Conservation (phyloP, 1,139 yeast species). For the Williopsis jadinii region DNA sequence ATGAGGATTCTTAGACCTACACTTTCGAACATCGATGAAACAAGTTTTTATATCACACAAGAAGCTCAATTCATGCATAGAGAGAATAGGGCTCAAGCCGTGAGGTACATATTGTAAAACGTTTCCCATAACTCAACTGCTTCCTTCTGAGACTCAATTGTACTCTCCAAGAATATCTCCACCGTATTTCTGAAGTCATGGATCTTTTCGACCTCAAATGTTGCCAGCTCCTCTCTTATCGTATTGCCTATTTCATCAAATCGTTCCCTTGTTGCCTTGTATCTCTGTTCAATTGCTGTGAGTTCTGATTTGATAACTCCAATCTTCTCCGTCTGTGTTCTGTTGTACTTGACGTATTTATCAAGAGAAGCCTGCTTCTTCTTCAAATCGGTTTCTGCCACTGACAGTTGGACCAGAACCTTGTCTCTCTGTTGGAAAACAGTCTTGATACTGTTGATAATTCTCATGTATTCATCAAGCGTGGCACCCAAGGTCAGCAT, state of each 20-base stretch:
- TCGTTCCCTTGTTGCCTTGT: slow-evolving; percentile 45
- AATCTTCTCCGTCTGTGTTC: slow-evolving; percentile 58
- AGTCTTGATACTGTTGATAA: slow-evolving; percentile 68
- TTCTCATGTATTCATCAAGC: slow-evolving; percentile 78
- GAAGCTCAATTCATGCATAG: no score
- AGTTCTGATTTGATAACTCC: slow-evolving; percentile 50
- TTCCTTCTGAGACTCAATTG: slow-evolving; percentile 91
- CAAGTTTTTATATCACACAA: no score
- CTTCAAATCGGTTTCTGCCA: slow-evolving; percentile 41
- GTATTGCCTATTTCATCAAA: slow-evolving; percentile 57
- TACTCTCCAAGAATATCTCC: slow-evolving; percentile 84
- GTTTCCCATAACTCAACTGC: slow-evolving; percentile 95
- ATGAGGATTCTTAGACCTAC: no score
- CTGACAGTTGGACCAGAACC: slow-evolving; percentile 53
- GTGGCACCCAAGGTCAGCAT: slow-evolving; percentile 82
- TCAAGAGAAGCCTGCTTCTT: slow-evolving; percentile 43
- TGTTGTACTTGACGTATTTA: slow-evolving; percentile 45
- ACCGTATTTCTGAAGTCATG: slow-evolving; percentile 85
- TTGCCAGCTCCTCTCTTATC: slow-evolving; percentile 61
- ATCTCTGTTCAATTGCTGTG: slow-evolving; percentile 49
- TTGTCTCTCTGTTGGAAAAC: slow-evolving; percentile 73
- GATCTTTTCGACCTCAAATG: slow-evolving; percentile 69
- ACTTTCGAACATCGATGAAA: no score
- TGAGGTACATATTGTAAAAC: slow-evolving; percentile 36
- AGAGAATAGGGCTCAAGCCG: neutral